Conservation (phyloP, 1,139 yeast species). For the Saccharomyces hybrid region DNA sequence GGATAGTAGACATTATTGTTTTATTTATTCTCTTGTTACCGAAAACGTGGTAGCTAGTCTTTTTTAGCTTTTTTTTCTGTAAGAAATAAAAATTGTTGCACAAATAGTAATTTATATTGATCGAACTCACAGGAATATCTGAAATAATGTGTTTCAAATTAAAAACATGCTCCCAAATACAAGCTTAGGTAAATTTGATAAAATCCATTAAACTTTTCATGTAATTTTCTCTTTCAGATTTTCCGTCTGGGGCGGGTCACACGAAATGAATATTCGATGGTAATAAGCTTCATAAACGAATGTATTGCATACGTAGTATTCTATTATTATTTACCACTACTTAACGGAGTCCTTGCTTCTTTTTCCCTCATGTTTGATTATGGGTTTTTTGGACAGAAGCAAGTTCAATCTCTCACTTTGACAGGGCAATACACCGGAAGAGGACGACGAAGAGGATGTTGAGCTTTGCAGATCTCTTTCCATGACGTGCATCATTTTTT, state of each 20-base stretch:
- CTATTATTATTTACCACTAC: conserved; percentile 3
- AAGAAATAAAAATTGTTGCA: not conserved
- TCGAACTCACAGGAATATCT: not conserved
- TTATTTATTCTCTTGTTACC: not conserved
- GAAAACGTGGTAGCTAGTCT: not conserved
- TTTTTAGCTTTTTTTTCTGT: not conserved
- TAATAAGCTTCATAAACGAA: not conserved
- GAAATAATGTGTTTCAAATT: not conserved
- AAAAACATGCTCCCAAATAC: not conserved
- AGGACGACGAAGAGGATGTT: not conserved
- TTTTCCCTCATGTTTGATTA: conserved; percentile 58
- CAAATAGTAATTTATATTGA: not conserved
- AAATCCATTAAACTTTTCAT: not conserved
- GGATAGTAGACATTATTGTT: conserved; percentile 18
- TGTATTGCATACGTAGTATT: not conserved
- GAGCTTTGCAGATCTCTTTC: conserved; percentile 12
- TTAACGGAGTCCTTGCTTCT: conserved; percentile 24
- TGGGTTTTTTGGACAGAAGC: conserved; percentile 50
- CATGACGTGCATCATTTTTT: conserved; percentile 68
- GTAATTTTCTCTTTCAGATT: not conserved
- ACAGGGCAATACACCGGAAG: conserved; percentile 9
- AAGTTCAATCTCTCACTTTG: conserved; percentile 50
- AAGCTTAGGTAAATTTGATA: not conserved
- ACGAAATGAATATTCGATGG: not conserved
- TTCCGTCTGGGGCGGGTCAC: not conserved